Evolutionary conservation across 176 grass and related monocot species (phyloP), one percentile per base, ranked within the genome.

Genomic region (Echinochloa phyllopogon): DNA sequence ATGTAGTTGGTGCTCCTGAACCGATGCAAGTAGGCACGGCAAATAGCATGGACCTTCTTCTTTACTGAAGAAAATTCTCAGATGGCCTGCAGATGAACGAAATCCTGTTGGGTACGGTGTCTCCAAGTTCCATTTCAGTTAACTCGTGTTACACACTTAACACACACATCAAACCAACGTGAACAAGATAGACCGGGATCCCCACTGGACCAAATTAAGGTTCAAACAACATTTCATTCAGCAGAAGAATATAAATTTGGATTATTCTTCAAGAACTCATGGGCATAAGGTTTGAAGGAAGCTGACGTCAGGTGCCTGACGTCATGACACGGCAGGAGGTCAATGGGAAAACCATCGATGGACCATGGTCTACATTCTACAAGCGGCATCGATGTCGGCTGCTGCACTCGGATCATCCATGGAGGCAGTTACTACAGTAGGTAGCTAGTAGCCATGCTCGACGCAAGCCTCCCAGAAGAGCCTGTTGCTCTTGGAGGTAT

Each of bases 391-490:
- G 20, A 58, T 58, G 56, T 58, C 8, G n/a, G n/a, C n/a, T n/a
- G n/a, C n/a, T n/a, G n/a, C n/a, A n/a, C n/a, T n/a, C n/a, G 23
- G 13, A 6, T 45, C 45, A 10, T 13, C 72, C 72, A 75, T n/a
- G 27, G 47, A 24, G 9, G 16, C 4, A 17, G 45, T 23, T 27
- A 27, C 58, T 27, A 25, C 14, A 15, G 42, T 1, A 21, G 2
- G 5, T 13, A 43, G 17, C 41, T 70, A 86, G 64, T 84, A 88
- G 1, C 74, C 81, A 66, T 72, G 62, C 17, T 74, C 87, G 72
- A 88, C 69, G 65, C 87, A 88, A 55, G 80, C 81, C 16, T 88
- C 87, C 87, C 87, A 88, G 33, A 88, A 88, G 33, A 79, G 81
- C 66, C 81, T 78, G 76, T 79, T 76, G 38, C 69, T 83, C 58